Conservation (phyloP, 2,329 filamentous ascomycete genomes). For the Fusarium duplospermum region DNA sequence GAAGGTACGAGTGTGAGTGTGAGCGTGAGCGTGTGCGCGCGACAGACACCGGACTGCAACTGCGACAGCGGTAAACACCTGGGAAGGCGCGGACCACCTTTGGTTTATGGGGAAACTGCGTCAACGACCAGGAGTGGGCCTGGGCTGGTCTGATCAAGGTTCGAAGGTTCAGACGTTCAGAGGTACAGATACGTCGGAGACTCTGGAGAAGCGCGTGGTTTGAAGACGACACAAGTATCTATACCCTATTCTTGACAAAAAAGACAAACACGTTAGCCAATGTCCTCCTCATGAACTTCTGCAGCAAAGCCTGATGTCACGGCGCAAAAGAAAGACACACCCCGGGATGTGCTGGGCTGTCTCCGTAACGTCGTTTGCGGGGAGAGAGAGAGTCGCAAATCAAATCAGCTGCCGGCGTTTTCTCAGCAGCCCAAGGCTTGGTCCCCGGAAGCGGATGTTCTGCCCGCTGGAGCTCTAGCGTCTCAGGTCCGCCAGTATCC, state of each 20-base stretch:
- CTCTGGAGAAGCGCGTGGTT: neutral
- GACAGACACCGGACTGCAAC: slow-evolving; percentile 5
- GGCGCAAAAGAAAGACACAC: neutral
- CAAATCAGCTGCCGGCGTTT: slow-evolving; percentile 45
- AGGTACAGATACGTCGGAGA: neutral
- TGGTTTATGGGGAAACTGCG: slow-evolving; percentile 13
- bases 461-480: slow-evolving; percentile 36
- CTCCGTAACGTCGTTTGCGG: slow-evolving; percentile 9
- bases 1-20: neutral
- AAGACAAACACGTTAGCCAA: neutral
- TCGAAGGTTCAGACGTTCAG: slow-evolving; percentile 9
- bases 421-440: slow-evolving; percentile 40
- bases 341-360: neutral
- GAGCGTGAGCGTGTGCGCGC: slow-evolving; percentile 24
- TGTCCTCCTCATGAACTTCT: neutral
- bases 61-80: neutral
- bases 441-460: slow-evolving; percentile 36
- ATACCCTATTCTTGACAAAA: neutral
- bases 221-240: neutral
- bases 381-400: slow-evolving; percentile 35
- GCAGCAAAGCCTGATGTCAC: slow-evolving; percentile 8
- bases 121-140: slow-evolving; percentile 10
- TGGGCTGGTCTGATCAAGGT: neutral
- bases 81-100: slow-evolving; percentile 7
- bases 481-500: slow-evolving; percentile 19